Evolutionary conservation across 495 filamentous ascomycete species (phyloP).

Genomic region (Ascodesmis nigricans): DNA sequence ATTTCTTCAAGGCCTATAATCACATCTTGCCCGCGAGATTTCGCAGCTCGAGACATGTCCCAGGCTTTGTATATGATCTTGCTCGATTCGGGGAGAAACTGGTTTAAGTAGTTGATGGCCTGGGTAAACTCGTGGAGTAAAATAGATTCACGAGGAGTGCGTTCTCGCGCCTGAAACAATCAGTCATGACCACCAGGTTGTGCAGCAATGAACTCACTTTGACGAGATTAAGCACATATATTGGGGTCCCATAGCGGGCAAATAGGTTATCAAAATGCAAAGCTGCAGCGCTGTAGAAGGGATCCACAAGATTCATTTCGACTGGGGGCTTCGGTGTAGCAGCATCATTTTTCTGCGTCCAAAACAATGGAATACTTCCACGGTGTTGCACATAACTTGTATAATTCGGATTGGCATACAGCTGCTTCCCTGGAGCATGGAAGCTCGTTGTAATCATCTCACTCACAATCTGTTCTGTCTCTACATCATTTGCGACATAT

Average conservation of each 20-base stretch:
- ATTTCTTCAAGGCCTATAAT: constrained; percentile 78
- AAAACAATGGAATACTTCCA: constrained; percentile 88
- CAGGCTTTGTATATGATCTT: constrained; percentile 85
- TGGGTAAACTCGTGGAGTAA: constrained; percentile 70
- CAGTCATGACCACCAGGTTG: background rate
- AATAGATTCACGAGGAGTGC: constrained; percentile 82
- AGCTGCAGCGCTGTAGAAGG: constrained; percentile 89
- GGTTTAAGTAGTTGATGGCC: constrained; percentile 80
- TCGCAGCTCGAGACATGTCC: constrained; percentile 94
- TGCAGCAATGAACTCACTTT: constrained; percentile 29
- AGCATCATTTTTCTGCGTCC: constrained; percentile 91
- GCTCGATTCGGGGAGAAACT: constrained; percentile 63
- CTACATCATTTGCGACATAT: constrained; percentile 97
- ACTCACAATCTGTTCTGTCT: constrained; percentile 94
- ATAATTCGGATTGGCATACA: constrained; percentile 73
- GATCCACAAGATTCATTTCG: constrained; percentile 78
- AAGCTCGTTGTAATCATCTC: constrained; percentile 88
- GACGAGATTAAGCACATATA: constrained; percentile 84
- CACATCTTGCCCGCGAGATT: constrained; percentile 84
- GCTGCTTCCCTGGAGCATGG: constrained; percentile 65
- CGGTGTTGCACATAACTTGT: constrained; percentile 95
- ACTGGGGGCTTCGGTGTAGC: constrained; percentile 92
- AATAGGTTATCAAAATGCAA: constrained; percentile 94
- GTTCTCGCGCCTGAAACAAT: constrained; percentile 36
- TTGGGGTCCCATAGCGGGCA: constrained; percentile 71